Evolutionary conservation across 345 rosid species (phyloP).

Genomic region (Populus pruinosa): DNA sequence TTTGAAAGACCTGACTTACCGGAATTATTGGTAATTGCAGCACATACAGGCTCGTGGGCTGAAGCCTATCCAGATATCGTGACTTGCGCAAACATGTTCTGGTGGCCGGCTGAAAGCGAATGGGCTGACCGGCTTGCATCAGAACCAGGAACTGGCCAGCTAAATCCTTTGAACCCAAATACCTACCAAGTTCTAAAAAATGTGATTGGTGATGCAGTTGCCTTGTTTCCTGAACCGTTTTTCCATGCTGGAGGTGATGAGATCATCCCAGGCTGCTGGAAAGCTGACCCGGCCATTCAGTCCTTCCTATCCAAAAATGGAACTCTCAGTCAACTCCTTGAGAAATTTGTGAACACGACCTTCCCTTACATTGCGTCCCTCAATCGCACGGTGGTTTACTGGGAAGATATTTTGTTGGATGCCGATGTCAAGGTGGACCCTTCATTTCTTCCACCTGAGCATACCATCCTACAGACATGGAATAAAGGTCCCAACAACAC

Average conservation of each 20-base stretch:
- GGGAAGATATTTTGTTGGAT: conserved; percentile 77
- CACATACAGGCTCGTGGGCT: conserved; percentile 89
- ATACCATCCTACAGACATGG: conserved; percentile 83
- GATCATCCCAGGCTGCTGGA: conserved; percentile 78
- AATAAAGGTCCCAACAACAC: conserved; percentile 66
- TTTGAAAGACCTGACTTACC: not conserved
- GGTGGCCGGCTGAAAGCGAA: conserved; percentile 60
- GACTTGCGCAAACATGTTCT: conserved; percentile 80
- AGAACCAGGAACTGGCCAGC: conserved; percentile 85
- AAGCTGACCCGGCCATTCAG: conserved; percentile 55
- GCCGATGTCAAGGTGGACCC: conserved; percentile 44
- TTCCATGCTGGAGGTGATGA: conserved; percentile 80
- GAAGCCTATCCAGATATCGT: conserved; percentile 76
- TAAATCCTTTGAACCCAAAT: conserved; percentile 69
- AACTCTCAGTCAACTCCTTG: conserved; percentile 64
- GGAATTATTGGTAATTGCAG: conserved; percentile 18
- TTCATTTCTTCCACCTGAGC: conserved; percentile 48
- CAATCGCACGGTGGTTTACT: conserved; percentile 72
- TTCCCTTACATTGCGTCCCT: conserved; percentile 59
- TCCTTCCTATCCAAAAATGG: conserved; percentile 57
- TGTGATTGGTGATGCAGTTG: conserved; percentile 45
- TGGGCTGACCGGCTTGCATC: conserved; percentile 68
- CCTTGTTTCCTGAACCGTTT: conserved; percentile 67
- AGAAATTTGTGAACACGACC: conserved; percentile 54
- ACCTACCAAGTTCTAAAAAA: conserved; percentile 66